These are phyloP conservation scores for Plasmodium vinckei DNA, from an alignment of 169 alveolate genomes.

Conservation along the genomic window DNA sequence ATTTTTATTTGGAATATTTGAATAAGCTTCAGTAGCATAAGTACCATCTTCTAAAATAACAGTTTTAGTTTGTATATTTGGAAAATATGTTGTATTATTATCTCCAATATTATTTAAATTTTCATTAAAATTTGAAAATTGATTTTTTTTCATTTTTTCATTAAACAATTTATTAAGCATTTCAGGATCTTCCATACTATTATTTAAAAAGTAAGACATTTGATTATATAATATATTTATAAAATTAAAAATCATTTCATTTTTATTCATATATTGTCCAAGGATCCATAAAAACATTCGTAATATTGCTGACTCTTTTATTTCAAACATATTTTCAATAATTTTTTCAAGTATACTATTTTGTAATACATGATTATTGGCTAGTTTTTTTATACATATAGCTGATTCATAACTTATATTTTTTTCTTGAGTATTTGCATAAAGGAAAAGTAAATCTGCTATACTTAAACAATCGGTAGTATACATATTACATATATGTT, in stretches of 20 bases:
- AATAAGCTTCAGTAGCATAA: slow-evolving; percentile 92
- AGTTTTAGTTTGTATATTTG: slow-evolving; percentile 85
- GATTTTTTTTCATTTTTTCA: slow-evolving; percentile 76
- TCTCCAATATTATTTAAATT: slow-evolving; percentile 10
- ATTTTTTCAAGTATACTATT: slow-evolving; percentile 46
- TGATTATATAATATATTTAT: slow-evolving; percentile 18
- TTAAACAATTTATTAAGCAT: slow-evolving; percentile 56
- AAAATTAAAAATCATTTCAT: slow-evolving; percentile 20
- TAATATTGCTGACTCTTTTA: slow-evolving; percentile 67
- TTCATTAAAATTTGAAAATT: slow-evolving; percentile 49
- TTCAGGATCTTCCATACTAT: slow-evolving; percentile 24
- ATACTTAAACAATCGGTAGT: slow-evolving; percentile 78
- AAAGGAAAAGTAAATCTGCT: slow-evolving; percentile 76
- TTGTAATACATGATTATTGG: slow-evolving; percentile 10
- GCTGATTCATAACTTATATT: slow-evolving; percentile 83
- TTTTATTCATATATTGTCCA: slow-evolving; percentile 46
- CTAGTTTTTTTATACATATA: slow-evolving; percentile 75
- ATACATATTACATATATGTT: slow-evolving; percentile 80
- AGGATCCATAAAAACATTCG: slow-evolving; percentile 76
- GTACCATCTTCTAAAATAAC: slow-evolving; percentile 97
- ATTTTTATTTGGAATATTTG: slow-evolving; percentile 10
- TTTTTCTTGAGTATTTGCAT: slow-evolving; percentile 75
- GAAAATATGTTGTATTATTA: not conserved
- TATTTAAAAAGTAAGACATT: slow-evolving; percentile 42
- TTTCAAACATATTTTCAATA: slow-evolving; percentile 59